Conservation (phyloP, 2,329 filamentous ascomycete species). For the Cryphonectria nitschkei region DNA sequence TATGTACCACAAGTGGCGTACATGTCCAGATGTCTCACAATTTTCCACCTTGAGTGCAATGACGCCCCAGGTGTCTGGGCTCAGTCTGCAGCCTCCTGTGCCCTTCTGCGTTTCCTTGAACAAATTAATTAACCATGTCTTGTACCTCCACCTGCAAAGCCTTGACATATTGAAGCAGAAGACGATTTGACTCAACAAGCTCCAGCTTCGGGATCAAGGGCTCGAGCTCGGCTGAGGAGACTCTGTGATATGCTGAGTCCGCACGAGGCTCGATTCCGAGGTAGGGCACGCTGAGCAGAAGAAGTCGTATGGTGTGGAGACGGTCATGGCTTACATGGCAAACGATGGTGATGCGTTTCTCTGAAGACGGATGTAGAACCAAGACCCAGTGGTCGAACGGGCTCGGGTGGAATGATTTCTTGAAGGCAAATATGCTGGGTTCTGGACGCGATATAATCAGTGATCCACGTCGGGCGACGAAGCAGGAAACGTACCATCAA, state of each 20-base stretch:
- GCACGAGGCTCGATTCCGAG: not conserved
- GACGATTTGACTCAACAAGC: too few species aligned
- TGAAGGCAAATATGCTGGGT: not conserved
- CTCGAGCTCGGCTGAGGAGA: not conserved
- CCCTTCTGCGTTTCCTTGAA: not conserved
- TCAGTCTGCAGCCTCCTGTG: too few species aligned
- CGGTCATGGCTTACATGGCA: not conserved
- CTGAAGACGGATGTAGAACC: not conserved
- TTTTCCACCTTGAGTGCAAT: too few species aligned
- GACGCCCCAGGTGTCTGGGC: too few species aligned
- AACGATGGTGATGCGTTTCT: not conserved
- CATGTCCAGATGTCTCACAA: too few species aligned
- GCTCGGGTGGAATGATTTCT: not conserved
- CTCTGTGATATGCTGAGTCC: too few species aligned
- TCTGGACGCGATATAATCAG: constrained; percentile 9
- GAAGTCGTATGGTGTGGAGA: not conserved
- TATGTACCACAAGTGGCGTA: too few species aligned
- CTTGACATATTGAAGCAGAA: too few species aligned
- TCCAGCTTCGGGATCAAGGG: not conserved
- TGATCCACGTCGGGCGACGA: not conserved
- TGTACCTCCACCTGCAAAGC: not conserved
- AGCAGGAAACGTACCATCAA: not conserved
- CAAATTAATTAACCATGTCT: not conserved
- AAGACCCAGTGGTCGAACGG: not conserved
- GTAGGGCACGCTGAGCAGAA: not conserved